phyloP scores from a whole-genome alignment of 352 stramenopile species.

The Pseudoperonospora humuli region DNA sequence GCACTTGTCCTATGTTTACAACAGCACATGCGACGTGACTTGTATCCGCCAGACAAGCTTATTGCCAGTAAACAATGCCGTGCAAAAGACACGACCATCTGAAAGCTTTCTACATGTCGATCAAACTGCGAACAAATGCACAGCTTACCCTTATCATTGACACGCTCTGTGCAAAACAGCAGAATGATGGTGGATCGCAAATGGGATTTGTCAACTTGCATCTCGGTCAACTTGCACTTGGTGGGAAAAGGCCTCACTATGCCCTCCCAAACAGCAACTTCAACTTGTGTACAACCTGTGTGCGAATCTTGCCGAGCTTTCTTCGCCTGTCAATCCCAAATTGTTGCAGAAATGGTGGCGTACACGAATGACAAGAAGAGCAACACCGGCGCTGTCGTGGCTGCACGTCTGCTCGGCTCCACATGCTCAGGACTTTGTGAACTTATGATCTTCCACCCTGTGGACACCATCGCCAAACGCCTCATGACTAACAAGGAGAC shows the following conservation, averaged over 20 bases:
- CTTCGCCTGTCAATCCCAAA: not conserved
- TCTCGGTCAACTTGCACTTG: no score
- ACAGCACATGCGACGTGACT: no score
- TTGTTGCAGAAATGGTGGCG: conserved; percentile 30
- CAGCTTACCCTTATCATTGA: not conserved
- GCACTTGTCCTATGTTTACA: no score
- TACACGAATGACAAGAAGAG: conserved; percentile 38
- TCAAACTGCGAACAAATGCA: not conserved
- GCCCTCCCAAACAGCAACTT: not conserved
- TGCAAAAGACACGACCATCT: not conserved
- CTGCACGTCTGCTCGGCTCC: conserved; percentile 85
- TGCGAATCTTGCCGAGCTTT: conserved; percentile 15
- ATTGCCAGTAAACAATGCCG: not conserved
- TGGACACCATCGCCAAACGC: conserved; percentile 93
- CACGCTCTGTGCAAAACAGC: no score
- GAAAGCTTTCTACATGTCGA: not conserved
- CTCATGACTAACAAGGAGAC: conserved; percentile 89
- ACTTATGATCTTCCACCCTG: conserved; percentile 92
- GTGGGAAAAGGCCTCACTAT: no score
- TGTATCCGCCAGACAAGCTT: no score
- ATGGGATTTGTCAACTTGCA: no score
- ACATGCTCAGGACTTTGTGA: conserved; percentile 89
- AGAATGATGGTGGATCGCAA: no score
- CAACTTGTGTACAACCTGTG: conserved; percentile 3
- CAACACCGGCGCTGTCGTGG: conserved; percentile 37